phyloP scores from a whole-genome alignment of 176 grass and related monocot genomes.

The Hyparrhenia diplandra region DNA sequence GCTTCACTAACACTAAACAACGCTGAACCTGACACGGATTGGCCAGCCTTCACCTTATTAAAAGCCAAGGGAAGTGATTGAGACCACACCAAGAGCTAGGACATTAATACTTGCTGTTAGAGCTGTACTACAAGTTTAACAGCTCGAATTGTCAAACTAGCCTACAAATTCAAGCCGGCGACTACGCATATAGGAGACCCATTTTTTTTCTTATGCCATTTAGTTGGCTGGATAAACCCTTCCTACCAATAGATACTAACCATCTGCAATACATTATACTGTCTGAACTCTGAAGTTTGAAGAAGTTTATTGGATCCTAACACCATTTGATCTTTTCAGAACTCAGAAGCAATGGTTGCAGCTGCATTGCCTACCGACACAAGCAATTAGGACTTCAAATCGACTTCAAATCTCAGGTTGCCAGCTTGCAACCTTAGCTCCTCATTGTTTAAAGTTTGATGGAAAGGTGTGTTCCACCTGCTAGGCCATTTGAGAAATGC shows the following conservation, averaged over 20 bases:
- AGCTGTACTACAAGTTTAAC: constrained; percentile 4
- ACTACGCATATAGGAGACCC: not conserved
- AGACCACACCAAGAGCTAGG: not conserved
- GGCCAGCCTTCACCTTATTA: constrained; percentile 33
- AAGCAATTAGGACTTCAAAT: constrained; percentile 12
- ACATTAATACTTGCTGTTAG: not conserved
- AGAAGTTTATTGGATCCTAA: not conserved
- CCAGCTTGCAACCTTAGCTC: constrained; percentile 20
- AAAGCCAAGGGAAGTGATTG: not conserved
- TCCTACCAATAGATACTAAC: not conserved
- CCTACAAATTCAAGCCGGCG: not conserved
- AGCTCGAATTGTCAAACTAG: not conserved
- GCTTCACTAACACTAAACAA: constrained; percentile 38
- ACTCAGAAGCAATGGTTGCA: constrained; percentile 7
- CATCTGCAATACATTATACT: constrained; percentile 13
- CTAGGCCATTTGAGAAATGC: not conserved
- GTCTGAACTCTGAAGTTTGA: not conserved
- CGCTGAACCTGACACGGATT: constrained; percentile 7
- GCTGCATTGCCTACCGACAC: constrained; percentile 14
- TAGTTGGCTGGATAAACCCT: constrained; percentile 5
- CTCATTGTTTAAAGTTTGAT: constrained; percentile 30
- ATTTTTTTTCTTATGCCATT: not conserved
- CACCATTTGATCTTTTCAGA: constrained; percentile 9
- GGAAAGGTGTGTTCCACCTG: constrained; percentile 37
- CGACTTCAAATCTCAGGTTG: not conserved